Evolutionary conservation across 2,329 filamentous ascomycete genomes (phyloP).

Genomic region (Fusarium sp.): DNA sequence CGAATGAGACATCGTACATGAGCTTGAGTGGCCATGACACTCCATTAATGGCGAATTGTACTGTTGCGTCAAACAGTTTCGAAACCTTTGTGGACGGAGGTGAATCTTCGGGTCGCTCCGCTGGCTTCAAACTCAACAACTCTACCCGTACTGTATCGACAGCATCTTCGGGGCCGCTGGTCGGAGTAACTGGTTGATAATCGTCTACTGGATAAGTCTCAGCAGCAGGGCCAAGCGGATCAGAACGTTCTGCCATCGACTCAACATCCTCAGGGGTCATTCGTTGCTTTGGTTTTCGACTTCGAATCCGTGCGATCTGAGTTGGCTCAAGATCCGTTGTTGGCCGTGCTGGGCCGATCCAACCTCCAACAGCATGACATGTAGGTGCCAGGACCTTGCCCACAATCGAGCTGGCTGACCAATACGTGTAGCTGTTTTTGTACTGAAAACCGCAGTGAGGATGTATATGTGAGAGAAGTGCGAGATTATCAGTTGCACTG

Average conservation of each 20-base stretch:
- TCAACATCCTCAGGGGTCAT: conserved; percentile 70
- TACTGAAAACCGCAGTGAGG: conserved; percentile 81
- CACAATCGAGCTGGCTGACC: conserved; percentile 77
- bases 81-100: conserved; percentile 50
- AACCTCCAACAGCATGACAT: conserved; percentile 76
- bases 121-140: conserved; percentile 68
- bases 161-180: conserved; percentile 65
- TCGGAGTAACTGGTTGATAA: conserved; percentile 69
- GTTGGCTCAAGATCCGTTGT: conserved; percentile 73
- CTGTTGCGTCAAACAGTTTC: conserved; percentile 67
- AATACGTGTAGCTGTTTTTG: conserved; percentile 78
- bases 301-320: conserved; percentile 76
- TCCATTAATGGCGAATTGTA: conserved; percentile 73
- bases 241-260: conserved; percentile 74
- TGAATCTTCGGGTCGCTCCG: conserved; percentile 45
- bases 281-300: conserved; percentile 66
- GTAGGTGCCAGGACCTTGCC: conserved; percentile 81
- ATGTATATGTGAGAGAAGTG: conserved; percentile 74
- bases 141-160: conserved; percentile 77
- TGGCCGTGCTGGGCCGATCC: conserved; percentile 78
- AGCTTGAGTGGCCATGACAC: conserved; percentile 72
- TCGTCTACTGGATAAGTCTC: conserved; percentile 73
- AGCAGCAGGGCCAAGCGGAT: conserved; percentile 73
- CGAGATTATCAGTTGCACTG: conserved; percentile 71
- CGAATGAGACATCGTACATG: conserved; percentile 73